These are phyloP conservation scores for Phytophthora litchii DNA, from an alignment of 352 stramenopile genomes.

Conservation along the genomic window DNA sequence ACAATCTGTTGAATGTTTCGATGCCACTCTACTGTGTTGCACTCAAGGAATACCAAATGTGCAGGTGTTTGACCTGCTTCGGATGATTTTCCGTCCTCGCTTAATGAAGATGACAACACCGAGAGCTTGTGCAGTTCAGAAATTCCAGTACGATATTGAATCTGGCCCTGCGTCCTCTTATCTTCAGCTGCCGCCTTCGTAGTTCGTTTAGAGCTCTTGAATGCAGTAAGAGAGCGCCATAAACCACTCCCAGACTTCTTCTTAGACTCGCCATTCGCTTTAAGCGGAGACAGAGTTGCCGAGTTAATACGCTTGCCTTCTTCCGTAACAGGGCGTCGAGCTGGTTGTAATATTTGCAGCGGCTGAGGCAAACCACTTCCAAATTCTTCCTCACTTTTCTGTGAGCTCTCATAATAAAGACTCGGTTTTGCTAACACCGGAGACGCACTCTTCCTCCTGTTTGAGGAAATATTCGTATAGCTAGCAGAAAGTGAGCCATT, in stretches of 20 bases:
- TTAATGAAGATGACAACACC: background rate
- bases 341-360: slow-evolving; percentile 19
- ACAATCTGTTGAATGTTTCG: slow-evolving; percentile 32
- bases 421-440: slow-evolving; percentile 7
- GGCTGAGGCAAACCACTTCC: slow-evolving; percentile 1
- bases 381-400: slow-evolving; percentile 5
- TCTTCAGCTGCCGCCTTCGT: slow-evolving; percentile 33
- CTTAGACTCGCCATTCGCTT: slow-evolving; percentile 18
- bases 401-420: background rate
- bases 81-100: slow-evolving; percentile 1
- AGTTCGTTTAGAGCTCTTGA: slow-evolving; percentile 41
- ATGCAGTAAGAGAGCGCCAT: slow-evolving; percentile 48
- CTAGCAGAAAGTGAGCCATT: background rate
- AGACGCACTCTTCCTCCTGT: slow-evolving; percentile 18
- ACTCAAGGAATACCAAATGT: slow-evolving; percentile 33
- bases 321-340: slow-evolving; percentile 14
- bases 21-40: slow-evolving; percentile 50
- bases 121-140: slow-evolving; percentile 23
- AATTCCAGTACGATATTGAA: slow-evolving; percentile 17
- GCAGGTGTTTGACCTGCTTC: slow-evolving; percentile 12
- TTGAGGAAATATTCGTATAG: background rate
- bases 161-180: slow-evolving; percentile 12
- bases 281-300: slow-evolving; percentile 5
- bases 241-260: slow-evolving; percentile 31
- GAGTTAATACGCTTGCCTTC: slow-evolving; percentile 16